Evolutionary conservation across 345 rosid genomes (phyloP).

Genomic region (Anacardium occidentale): DNA sequence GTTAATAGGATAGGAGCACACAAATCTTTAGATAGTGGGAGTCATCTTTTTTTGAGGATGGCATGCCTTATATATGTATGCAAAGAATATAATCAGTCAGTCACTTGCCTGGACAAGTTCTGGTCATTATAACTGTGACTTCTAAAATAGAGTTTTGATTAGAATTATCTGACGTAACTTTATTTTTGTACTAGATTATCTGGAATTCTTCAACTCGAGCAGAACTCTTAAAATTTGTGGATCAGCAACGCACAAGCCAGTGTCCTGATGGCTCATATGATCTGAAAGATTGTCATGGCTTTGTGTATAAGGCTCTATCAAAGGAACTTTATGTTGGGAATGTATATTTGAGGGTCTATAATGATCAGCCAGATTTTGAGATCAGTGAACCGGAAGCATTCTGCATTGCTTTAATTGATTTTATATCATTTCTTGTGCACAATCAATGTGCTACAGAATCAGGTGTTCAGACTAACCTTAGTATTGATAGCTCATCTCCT

Average conservation of each 20-base stretch:
- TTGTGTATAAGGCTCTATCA: constrained; percentile 78
- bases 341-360: constrained; percentile 98
- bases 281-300: constrained; percentile 65
- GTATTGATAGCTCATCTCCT: constrained; percentile 33
- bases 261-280: constrained; percentile 97
- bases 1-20: not conserved
- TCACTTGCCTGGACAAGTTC: not conserved
- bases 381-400: constrained; percentile 94
- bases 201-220: constrained; percentile 97
- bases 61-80: not conserved
- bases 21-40: not conserved
- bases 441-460: constrained; percentile 41
- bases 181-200: constrained; percentile 64
- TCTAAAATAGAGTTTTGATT: not conserved
- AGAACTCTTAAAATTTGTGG: constrained; percentile 87
- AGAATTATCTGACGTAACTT: constrained; percentile 14
- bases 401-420: constrained; percentile 83
- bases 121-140: not conserved
- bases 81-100: not conserved
- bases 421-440: constrained; percentile 68
- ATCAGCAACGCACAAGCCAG: constrained; percentile 74
- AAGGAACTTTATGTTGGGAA: constrained; percentile 90
- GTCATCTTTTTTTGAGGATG: not conserved
- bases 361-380: constrained; percentile 93
- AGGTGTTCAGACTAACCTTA: constrained; percentile 34